Evolutionary conservation across 768 basidiomycete genomes (phyloP).

Genomic region (Candolleomyces aberdarensis): DNA sequence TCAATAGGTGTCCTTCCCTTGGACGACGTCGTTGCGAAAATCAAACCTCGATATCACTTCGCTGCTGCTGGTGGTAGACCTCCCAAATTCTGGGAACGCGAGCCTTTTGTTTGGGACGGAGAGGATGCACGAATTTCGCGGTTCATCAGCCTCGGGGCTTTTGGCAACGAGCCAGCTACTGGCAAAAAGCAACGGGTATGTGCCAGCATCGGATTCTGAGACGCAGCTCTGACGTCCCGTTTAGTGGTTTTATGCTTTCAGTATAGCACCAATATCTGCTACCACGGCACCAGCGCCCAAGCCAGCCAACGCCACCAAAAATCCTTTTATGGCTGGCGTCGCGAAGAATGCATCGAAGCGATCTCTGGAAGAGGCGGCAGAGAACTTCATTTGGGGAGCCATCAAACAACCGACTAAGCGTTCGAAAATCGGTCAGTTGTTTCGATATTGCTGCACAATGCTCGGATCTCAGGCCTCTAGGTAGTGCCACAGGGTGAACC

Average conservation of each 20-base stretch:
- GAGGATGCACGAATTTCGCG: constrained; percentile 65
- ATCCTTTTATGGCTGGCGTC: constrained; percentile 50
- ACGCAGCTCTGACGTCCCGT: constrained; percentile 6
- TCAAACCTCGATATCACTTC: constrained; percentile 88
- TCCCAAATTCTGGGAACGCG: constrained; percentile 90
- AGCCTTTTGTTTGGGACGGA: constrained; percentile 85
- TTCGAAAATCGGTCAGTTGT: constrained; percentile 46
- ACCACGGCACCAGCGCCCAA: constrained; percentile 32
- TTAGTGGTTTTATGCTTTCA: constrained; percentile 98
- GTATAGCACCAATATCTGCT: constrained; percentile 57
- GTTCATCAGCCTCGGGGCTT: constrained; percentile 86
- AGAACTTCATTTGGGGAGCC: constrained; percentile 72
- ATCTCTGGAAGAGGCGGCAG: constrained; percentile 42
- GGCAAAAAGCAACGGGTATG: constrained; percentile 85
- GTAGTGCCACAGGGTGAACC: constrained; percentile 31
- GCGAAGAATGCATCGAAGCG: constrained; percentile 52
- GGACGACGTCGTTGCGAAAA: constrained; percentile 60
- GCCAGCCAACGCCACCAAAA: constrained; percentile 65
- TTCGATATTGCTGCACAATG: not conserved
- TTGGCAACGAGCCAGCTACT: constrained; percentile 59
- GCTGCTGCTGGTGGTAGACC: constrained; percentile 56
- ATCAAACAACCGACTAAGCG: constrained; percentile 56
- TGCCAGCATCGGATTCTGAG: constrained; percentile 11
- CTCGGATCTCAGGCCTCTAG: not conserved
- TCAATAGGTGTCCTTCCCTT: constrained; percentile 51